These are phyloP conservation scores for Quercus phellos DNA, from an alignment of 331 rosid genomes.

Conservation along the genomic window DNA sequence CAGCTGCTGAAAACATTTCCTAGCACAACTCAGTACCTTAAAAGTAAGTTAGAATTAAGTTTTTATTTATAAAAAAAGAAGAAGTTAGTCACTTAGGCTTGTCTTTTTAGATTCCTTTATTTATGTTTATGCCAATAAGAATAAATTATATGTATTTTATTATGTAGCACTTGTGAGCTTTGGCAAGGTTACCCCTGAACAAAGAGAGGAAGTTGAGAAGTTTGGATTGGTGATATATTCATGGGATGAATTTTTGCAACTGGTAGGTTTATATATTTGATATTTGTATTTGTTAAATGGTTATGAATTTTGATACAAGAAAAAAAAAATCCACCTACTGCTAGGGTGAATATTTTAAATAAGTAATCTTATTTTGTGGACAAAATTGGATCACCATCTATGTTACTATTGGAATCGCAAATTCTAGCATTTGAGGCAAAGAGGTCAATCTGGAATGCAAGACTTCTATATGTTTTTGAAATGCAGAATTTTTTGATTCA, in stretches of 20 bases:
- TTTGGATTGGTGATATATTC: slow-evolving; percentile 60
- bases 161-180: slow-evolving; percentile 86
- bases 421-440: neutral
- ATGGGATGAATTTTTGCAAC: slow-evolving; percentile 72
- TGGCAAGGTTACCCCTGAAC: slow-evolving; percentile 69
- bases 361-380: neutral
- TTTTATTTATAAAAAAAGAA: neutral
- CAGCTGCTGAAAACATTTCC: slow-evolving; percentile 92
- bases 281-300: slow-evolving; percentile 5
- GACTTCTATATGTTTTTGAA: neutral
- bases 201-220: slow-evolving; percentile 61
- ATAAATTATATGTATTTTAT: slow-evolving; percentile 19
- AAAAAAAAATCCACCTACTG: neutral
- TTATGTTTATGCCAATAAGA: neutral
- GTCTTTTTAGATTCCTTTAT: slow-evolving; percentile 18
- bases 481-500: neutral
- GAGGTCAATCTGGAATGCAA: neutral
- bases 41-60: slow-evolving; percentile 48
- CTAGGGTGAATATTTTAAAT: neutral
- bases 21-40: slow-evolving; percentile 52
- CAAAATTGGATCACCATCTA: neutral
- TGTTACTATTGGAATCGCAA: neutral
- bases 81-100: neutral
- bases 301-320: neutral
- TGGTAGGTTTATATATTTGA: slow-evolving; percentile 53